phyloP scores from a whole-genome alignment of 2,329 filamentous ascomycete species.

The Fusarium drepaniforme region DNA sequence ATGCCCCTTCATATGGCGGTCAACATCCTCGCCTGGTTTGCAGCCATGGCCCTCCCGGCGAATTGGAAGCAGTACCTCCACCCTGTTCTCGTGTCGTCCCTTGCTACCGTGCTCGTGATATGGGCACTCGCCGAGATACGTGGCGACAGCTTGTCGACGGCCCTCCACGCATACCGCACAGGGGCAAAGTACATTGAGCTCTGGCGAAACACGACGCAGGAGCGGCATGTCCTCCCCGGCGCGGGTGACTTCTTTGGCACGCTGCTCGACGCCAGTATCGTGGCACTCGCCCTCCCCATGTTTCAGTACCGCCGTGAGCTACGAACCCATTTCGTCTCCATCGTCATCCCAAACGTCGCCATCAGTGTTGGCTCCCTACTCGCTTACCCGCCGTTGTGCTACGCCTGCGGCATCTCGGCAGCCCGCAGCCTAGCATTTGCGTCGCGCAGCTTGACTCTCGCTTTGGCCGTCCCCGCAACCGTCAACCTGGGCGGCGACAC shows the following conservation, averaged over 20 bases:
- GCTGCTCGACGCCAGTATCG: conserved; percentile 68
- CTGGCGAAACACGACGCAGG: conserved; percentile 54
- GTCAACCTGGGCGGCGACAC: conserved; percentile 68
- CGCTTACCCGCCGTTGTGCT: conserved; percentile 67
- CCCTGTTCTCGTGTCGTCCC: conserved; percentile 68
- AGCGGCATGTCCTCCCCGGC: conserved; percentile 54
- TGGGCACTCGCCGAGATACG: conserved; percentile 64
- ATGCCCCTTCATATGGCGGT: conserved; percentile 61
- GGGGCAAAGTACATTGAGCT: conserved; percentile 65
- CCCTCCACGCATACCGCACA: conserved; percentile 63
- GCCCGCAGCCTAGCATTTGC: conserved; percentile 67
- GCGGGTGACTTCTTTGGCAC: conserved; percentile 69
- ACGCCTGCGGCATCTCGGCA: conserved; percentile 65
- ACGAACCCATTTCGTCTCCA: conserved; percentile 63
- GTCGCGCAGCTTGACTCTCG: conserved; percentile 68
- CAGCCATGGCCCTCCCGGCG: conserved; percentile 61
- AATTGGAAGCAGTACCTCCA: conserved; percentile 66
- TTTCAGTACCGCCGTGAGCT: conserved; percentile 70
- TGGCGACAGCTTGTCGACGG: conserved; percentile 54
- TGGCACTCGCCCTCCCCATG: conserved; percentile 71
- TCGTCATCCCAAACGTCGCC: conserved; percentile 64
- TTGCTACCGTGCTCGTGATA: conserved; percentile 63
- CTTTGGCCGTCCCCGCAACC: conserved; percentile 69
- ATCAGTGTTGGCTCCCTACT: conserved; percentile 67
- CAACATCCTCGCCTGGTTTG: conserved; percentile 65